Conservation (phyloP, 768 basidiomycete species). For the Calvatia gigantea region DNA sequence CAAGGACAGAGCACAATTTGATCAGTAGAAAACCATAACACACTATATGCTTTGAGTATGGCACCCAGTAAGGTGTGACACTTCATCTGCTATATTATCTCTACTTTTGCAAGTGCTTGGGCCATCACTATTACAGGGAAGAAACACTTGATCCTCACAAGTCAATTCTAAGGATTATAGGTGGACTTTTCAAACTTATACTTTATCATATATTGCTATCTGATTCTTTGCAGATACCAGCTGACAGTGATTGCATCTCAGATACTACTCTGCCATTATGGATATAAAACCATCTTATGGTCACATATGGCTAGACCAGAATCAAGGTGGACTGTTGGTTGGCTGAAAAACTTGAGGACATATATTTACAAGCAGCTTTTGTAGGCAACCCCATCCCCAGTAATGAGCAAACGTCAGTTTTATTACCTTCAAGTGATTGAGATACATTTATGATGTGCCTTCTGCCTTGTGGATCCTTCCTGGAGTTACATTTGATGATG, state of each 20-base stretch:
- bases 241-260: slow-evolving; percentile 40
- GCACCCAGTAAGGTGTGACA: too few species aligned
- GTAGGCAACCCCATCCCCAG: slow-evolving; percentile 28
- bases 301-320: slow-evolving; percentile 60
- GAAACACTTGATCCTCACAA: slow-evolving; percentile 64
- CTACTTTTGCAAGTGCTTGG: slow-evolving; percentile 67
- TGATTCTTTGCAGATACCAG: slow-evolving; percentile 70
- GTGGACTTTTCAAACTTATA: slow-evolving; percentile 43
- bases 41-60: too few species aligned
- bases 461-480: too few species aligned
- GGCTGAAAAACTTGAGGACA: not conserved
- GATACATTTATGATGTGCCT: too few species aligned
- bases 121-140: slow-evolving; percentile 33
- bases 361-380: not conserved
- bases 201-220: slow-evolving; percentile 51
- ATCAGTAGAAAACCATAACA: too few species aligned
- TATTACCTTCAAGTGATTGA: too few species aligned
- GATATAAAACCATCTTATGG: slow-evolving; percentile 71
- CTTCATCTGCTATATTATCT: slow-evolving; percentile 41
- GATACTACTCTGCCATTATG: slow-evolving; percentile 22
- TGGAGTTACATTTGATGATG: too few species aligned
- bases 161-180: slow-evolving; percentile 65
- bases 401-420: too few species aligned
- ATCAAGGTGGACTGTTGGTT: slow-evolving; percentile 39
- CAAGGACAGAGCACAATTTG: too few species aligned